Conservation (phyloP, 345 rosid genomes). For the Pistacia integerrima region DNA sequence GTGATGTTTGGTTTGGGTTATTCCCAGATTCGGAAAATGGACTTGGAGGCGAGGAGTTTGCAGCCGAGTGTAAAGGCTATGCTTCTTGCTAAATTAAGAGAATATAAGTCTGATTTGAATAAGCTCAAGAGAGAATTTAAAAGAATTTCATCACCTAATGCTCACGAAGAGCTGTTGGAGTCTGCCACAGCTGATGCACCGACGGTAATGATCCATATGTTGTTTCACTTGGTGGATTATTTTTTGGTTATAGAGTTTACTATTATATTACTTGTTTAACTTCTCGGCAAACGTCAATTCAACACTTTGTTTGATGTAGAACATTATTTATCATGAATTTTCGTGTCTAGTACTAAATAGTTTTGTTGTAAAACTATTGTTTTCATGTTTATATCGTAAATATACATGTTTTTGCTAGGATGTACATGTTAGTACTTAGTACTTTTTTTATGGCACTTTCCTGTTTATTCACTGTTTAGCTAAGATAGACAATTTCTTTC, state of each 20-base stretch:
- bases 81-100: conserved; percentile 86
- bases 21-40: conserved; percentile 80
- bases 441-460: too few relatives aligned
- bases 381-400: neutral
- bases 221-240: neutral
- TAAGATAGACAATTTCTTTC: neutral
- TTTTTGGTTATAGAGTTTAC: neutral
- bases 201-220: conserved; percentile 37
- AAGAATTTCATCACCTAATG: conserved; percentile 54
- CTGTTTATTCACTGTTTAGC: neutral
- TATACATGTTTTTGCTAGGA: neutral
- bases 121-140: conserved; percentile 81
- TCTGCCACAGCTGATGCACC: conserved; percentile 55
- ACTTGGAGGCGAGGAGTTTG: conserved; percentile 86
- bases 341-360: neutral
- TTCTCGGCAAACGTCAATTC: neutral
- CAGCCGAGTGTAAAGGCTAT: conserved; percentile 77
- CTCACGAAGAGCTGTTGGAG: conserved; percentile 69
- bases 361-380: neutral
- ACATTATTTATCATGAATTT: neutral
- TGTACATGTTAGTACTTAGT: neutral
- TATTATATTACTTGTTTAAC: neutral
- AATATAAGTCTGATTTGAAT: conserved; percentile 79
- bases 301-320: neutral
- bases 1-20: neutral